phyloP scores from a whole-genome alignment of 2,329 filamentous ascomycete genomes.

The Dactylellina leptospora region DNA sequence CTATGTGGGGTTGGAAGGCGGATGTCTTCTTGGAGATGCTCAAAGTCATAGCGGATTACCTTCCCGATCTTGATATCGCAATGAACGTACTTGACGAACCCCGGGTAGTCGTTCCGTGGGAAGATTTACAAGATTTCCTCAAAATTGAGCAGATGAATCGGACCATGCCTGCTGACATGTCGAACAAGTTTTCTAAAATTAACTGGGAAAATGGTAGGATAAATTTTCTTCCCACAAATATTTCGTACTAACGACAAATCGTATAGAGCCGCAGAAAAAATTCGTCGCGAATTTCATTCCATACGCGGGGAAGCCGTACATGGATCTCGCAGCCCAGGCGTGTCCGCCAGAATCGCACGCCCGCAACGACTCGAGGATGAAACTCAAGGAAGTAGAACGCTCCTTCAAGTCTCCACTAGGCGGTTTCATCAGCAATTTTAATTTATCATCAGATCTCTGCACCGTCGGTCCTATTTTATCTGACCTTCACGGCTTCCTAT shows the following conservation, averaged over 20 bases:
- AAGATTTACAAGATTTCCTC: conserved; percentile 67
- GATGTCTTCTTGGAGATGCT: conserved; percentile 62
- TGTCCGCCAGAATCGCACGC: conserved; percentile 70
- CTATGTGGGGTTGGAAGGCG: conserved; percentile 60
- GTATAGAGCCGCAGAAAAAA: conserved; percentile 59
- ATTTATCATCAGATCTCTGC: conserved; percentile 70
- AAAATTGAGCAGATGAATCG: conserved; percentile 63
- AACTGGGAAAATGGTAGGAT: conserved; percentile 31
- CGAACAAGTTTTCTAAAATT: conserved; percentile 56
- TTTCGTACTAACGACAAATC: background rate
- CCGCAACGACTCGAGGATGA: conserved; percentile 62
- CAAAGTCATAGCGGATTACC: conserved; percentile 64
- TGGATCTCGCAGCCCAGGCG: conserved; percentile 68
- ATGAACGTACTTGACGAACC: conserved; percentile 73
- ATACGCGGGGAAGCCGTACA: conserved; percentile 65
- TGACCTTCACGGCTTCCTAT: conserved; percentile 72
- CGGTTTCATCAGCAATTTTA: conserved; percentile 71
- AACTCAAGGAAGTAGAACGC: conserved; percentile 64
- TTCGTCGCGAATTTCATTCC: conserved; percentile 62
- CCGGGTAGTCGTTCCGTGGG: conserved; percentile 69
- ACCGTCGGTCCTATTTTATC: conserved; percentile 72
- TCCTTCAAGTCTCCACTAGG: conserved; percentile 64
- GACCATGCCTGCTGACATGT: conserved; percentile 60
- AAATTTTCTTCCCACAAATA: conserved; percentile 52
- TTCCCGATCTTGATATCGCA: conserved; percentile 74